Evolutionary conservation across 345 rosid genomes (phyloP).

Genomic region (Aegle marmelos): DNA sequence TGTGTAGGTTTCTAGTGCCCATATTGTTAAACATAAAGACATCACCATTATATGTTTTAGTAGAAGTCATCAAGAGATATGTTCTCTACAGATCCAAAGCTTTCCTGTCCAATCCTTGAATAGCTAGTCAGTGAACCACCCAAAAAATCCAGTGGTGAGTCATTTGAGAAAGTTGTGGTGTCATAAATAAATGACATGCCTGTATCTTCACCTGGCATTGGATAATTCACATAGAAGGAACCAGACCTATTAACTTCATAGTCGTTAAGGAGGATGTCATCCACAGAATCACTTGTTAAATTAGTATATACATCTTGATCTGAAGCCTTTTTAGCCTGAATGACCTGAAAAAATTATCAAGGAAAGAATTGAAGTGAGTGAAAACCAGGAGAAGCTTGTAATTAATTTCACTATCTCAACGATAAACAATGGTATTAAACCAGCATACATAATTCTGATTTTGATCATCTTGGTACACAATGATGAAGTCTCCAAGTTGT

Average conservation of each 20-base stretch:
- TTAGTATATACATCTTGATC: slow-evolving; percentile 60
- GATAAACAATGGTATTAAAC: neutral
- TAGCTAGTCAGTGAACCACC: slow-evolving; percentile 68
- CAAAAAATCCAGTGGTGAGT: slow-evolving; percentile 78
- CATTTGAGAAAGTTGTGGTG: slow-evolving; percentile 65
- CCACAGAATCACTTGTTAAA: slow-evolving; percentile 41
- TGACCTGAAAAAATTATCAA: slow-evolving; percentile 45
- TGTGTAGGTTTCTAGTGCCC: neutral
- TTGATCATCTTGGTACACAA: slow-evolving; percentile 63
- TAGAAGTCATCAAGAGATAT: slow-evolving; percentile 74
- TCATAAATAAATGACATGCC: slow-evolving; percentile 76
- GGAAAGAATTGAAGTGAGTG: neutral
- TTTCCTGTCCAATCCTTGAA: slow-evolving; percentile 49
- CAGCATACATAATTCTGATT: slow-evolving; percentile 65
- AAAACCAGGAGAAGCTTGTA: neutral
- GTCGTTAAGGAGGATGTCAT: slow-evolving; percentile 48
- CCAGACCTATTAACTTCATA: slow-evolving; percentile 34
- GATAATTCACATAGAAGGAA: slow-evolving; percentile 43
- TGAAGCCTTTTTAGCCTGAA: slow-evolving; percentile 81
- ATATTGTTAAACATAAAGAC: neutral
- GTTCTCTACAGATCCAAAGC: slow-evolving; percentile 79
- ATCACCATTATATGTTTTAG: slow-evolving; percentile 7
- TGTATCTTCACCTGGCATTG: slow-evolving; percentile 25
- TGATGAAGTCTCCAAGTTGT: slow-evolving; percentile 77
- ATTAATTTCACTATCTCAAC: neutral